phyloP scores from a whole-genome alignment of 1,284 basidiomycete species.

The Cryptococcus sp. region DNA sequence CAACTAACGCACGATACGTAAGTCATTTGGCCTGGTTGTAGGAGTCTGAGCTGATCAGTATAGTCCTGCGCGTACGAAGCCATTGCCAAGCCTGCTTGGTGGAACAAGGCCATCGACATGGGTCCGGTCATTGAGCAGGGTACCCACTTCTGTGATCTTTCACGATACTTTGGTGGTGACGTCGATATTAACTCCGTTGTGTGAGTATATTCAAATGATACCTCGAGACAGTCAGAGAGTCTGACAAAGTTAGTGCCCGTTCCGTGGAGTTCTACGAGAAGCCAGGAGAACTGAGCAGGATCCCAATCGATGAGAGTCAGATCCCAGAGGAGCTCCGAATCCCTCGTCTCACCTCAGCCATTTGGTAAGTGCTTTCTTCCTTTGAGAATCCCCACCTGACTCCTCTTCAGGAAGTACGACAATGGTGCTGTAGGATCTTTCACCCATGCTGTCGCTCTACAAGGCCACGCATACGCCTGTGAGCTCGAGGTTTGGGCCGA shows the following conservation, averaged over 20 bases:
- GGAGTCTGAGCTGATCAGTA: conserved; percentile 7
- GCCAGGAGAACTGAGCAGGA: conserved; percentile 77
- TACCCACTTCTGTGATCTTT: conserved; percentile 67
- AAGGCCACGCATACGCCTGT: conserved; percentile 85
- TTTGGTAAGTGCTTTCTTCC: conserved; percentile 48
- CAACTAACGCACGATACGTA: conserved; percentile 91
- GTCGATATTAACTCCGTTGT: conserved; percentile 79
- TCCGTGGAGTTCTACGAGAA: conserved; percentile 87
- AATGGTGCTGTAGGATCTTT: conserved; percentile 86
- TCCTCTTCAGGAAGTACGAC: conserved; percentile 71
- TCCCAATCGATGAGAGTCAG: conserved; percentile 52
- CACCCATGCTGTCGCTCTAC: conserved; percentile 79
- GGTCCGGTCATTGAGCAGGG: conserved; percentile 96
- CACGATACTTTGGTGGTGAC: conserved; percentile 96
- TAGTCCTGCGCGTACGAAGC: conserved; percentile 74
- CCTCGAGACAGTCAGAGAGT: background rate
- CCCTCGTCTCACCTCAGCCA: conserved; percentile 45
- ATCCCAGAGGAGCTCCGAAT: conserved; percentile 47
- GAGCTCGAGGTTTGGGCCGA: conserved; percentile 89
- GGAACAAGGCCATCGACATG: conserved; percentile 77
- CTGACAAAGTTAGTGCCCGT: conserved; percentile 54
- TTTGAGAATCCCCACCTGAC: background rate
- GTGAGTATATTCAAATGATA: conserved; percentile 14
- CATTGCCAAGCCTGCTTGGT: conserved; percentile 91
- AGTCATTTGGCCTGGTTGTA: conserved; percentile 8